Conservation (phyloP, 2,329 filamentous ascomycete genomes). For the Trichophyton simii region DNA sequence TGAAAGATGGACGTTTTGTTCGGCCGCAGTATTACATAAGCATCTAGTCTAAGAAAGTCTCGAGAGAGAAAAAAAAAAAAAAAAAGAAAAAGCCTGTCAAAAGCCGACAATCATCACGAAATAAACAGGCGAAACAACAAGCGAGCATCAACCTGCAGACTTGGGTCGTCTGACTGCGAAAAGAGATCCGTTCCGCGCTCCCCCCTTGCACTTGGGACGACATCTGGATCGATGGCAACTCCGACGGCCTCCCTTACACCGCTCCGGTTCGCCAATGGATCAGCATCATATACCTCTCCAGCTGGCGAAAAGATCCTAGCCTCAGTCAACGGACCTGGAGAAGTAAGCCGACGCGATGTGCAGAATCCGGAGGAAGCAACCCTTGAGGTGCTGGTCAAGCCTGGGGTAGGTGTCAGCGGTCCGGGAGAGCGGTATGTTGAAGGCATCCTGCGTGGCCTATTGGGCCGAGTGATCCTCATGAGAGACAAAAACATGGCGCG, state of each 20-base stretch:
- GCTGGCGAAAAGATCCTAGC: slow-evolving; percentile 66
- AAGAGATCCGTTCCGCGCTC: background rate
- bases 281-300: slow-evolving; percentile 31
- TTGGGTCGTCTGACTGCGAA: background rate
- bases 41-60: background rate
- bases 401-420: slow-evolving; percentile 73
- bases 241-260: slow-evolving; percentile 25
- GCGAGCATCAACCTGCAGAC: background rate
- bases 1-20: background rate
- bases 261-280: slow-evolving; percentile 29
- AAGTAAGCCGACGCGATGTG: slow-evolving; percentile 66
- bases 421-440: slow-evolving; percentile 74
- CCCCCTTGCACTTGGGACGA: background rate
- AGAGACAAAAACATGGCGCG: slow-evolving; percentile 31
- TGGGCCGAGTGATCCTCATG: slow-evolving; percentile 31
- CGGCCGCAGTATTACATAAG: background rate
- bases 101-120: background rate
- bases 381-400: slow-evolving; percentile 80
- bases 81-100: background rate
- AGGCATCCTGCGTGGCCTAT: slow-evolving; percentile 31
- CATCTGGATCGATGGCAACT: slow-evolving; percentile 20
- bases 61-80: no score
- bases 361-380: slow-evolving; percentile 84
- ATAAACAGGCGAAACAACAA: background rate
- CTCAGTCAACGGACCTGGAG: slow-evolving; percentile 83